Conservation (phyloP, 108 stramenopile genomes). For the Stephanodiscus triporus region DNA sequence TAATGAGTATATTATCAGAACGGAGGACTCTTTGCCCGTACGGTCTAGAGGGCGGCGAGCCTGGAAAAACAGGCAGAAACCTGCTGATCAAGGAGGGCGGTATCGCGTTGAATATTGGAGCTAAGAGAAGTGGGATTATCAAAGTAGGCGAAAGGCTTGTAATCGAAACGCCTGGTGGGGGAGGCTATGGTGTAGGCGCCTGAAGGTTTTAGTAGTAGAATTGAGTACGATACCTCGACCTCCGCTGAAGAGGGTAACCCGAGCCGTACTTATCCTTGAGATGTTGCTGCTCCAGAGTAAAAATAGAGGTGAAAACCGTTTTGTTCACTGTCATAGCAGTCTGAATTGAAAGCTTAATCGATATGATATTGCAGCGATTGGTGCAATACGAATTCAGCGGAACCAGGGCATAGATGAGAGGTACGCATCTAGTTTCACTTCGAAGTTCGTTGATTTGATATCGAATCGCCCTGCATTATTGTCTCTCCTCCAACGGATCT, state of each 20-base stretch:
- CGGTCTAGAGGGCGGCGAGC: slow-evolving; percentile 92
- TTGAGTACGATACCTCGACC: background rate
- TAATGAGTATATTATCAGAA: slow-evolving; percentile 95
- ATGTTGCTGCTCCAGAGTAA: too few relatives aligned
- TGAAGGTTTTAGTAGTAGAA: background rate
- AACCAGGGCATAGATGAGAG: slow-evolving; percentile 84
- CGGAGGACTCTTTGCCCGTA: slow-evolving; percentile 92
- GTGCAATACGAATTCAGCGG: slow-evolving; percentile 44
- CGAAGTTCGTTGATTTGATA: slow-evolving; percentile 80
- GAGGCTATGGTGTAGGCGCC: slow-evolving; percentile 61
- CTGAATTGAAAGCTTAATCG: background rate
- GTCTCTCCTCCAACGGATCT: slow-evolving; percentile 20
- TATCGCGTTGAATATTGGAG: slow-evolving; percentile 89
- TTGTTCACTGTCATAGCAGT: too few relatives aligned
- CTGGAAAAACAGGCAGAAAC: slow-evolving; percentile 88
- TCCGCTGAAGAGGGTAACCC: too few relatives aligned
- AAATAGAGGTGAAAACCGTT: background rate
- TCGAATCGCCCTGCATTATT: slow-evolving; percentile 44
- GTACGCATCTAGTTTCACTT: slow-evolving; percentile 73
- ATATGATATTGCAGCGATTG: background rate
- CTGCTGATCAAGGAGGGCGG: slow-evolving; percentile 77
- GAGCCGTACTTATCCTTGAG: too few relatives aligned
- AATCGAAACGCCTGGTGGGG: slow-evolving; percentile 92
- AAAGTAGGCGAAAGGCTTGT: slow-evolving; percentile 82
- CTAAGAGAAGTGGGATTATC: slow-evolving; percentile 86